Evolutionary conservation across 768 basidiomycete species (phyloP).

Genomic region (Psilocybe subaeruginosa): DNA sequence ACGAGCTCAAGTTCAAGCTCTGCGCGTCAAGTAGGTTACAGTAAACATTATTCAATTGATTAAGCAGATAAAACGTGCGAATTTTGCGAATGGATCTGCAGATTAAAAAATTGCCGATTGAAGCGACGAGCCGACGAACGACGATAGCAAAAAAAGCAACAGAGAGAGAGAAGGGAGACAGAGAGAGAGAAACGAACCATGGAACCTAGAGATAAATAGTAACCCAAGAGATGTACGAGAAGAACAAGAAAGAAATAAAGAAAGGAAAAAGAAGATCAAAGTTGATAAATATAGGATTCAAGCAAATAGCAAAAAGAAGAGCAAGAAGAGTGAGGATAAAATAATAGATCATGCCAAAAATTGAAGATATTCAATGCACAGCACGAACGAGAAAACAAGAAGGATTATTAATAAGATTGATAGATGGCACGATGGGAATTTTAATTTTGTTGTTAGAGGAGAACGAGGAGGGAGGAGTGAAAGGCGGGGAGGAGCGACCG

Average conservation of each 20-base stretch:
- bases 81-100: no score
- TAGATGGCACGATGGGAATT: background rate
- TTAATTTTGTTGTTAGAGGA: background rate
- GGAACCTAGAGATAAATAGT: no score
- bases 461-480: background rate
- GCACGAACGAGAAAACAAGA: background rate
- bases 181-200: no score
- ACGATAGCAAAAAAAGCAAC: no score
- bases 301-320: slow-evolving; percentile 4
- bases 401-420: background rate
- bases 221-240: background rate
- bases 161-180: no score
- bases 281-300: slow-evolving; percentile 16
- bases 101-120: no score
- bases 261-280: slow-evolving; percentile 2
- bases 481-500: no score
- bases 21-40: no score
- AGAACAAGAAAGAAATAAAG: background rate
- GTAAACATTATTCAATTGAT: no score
- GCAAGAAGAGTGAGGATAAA: slow-evolving; percentile 3
- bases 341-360: background rate
- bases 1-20: no score
- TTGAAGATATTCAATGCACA: background rate
- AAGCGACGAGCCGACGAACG: no score
- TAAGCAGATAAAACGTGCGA: no score